Evolutionary conservation across 345 rosid species (phyloP).

Genomic region (Brassica napus): DNA sequence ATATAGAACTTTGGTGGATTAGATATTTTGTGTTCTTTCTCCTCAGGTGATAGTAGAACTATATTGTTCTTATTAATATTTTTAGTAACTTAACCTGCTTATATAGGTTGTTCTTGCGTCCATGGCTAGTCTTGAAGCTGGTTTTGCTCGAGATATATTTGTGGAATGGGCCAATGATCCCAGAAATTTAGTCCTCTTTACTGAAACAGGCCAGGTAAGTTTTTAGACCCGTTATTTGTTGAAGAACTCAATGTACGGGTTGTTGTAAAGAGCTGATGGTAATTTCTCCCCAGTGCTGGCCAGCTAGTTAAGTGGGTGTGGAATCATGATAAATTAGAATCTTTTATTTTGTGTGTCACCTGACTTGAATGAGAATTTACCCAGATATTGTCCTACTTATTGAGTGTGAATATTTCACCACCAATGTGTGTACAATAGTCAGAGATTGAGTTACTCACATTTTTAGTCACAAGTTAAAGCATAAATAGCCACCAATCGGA

Average conservation of each 20-base stretch:
- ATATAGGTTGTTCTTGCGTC: constrained; percentile 88
- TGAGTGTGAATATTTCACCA: not conserved
- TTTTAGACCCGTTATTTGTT: not conserved
- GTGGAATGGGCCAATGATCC: constrained; percentile 93
- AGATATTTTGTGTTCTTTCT: not conserved
- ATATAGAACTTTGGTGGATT: constrained; percentile 12
- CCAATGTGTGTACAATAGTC: not conserved
- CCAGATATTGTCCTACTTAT: not conserved
- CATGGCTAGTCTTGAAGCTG: constrained; percentile 98
- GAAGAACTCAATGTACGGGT: not conserved
- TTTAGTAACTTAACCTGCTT: constrained; percentile 27
- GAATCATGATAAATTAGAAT: not conserved
- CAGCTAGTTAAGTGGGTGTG: not conserved
- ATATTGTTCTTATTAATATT: not conserved
- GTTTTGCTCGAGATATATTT: constrained; percentile 93
- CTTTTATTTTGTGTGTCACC: not conserved
- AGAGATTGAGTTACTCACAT: not conserved
- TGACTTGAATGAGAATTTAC: not conserved
- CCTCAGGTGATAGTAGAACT: constrained; percentile 12
- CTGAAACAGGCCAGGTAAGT: constrained; percentile 94
- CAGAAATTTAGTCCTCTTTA: constrained; percentile 84
- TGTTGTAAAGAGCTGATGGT: not conserved
- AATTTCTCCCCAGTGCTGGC: not conserved
- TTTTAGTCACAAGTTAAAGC: not conserved
- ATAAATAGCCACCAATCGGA: not conserved